Evolutionary conservation across 2,329 filamentous ascomycete species (phyloP).

Genomic region (Exophiala alcalophila): DNA sequence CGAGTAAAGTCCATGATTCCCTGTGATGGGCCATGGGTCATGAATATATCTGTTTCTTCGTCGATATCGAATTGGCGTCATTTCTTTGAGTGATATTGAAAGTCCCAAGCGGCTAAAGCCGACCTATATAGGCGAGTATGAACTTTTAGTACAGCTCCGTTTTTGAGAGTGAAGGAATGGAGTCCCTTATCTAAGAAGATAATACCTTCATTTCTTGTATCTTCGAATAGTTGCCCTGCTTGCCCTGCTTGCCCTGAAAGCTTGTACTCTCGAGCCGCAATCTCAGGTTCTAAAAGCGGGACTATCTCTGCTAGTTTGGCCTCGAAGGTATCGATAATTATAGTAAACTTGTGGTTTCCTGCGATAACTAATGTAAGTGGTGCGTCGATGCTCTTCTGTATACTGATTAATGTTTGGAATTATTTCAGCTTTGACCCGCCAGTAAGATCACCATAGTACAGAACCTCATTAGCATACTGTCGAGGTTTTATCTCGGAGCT

Average conservation of each 20-base stretch:
- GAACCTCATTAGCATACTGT: slow-evolving; percentile 46
- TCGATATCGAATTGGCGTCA: slow-evolving; percentile 40
- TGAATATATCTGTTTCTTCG: slow-evolving; percentile 45
- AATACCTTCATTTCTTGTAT: slow-evolving; percentile 41
- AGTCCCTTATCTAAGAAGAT: slow-evolving; percentile 52
- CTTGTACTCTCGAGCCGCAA: slow-evolving; percentile 39
- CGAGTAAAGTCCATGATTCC: slow-evolving; percentile 50
- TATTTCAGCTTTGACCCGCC: slow-evolving; percentile 43
- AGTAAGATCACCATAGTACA: slow-evolving; percentile 56
- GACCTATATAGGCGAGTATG: slow-evolving; percentile 57
- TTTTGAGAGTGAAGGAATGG: slow-evolving; percentile 48
- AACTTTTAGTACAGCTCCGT: slow-evolving; percentile 50
- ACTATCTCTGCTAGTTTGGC: slow-evolving; percentile 34
- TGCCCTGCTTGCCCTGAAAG: slow-evolving; percentile 42
- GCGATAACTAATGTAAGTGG: slow-evolving; percentile 55
- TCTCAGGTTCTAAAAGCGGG: slow-evolving; percentile 31
- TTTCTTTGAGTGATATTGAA: slow-evolving; percentile 45
- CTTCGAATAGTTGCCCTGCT: slow-evolving; percentile 40
- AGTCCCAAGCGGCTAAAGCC: slow-evolving; percentile 47
- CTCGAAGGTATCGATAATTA: slow-evolving; percentile 40
- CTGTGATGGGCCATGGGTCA: slow-evolving; percentile 56
- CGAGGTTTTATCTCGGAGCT: slow-evolving; percentile 23
- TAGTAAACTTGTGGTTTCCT: slow-evolving; percentile 54
- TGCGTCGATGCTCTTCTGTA: slow-evolving; percentile 44
- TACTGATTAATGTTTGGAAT: slow-evolving; percentile 41